Base-by-base conservation (phyloP, 495 filamentous ascomycete species). In the Penicillium daleae region DNA sequence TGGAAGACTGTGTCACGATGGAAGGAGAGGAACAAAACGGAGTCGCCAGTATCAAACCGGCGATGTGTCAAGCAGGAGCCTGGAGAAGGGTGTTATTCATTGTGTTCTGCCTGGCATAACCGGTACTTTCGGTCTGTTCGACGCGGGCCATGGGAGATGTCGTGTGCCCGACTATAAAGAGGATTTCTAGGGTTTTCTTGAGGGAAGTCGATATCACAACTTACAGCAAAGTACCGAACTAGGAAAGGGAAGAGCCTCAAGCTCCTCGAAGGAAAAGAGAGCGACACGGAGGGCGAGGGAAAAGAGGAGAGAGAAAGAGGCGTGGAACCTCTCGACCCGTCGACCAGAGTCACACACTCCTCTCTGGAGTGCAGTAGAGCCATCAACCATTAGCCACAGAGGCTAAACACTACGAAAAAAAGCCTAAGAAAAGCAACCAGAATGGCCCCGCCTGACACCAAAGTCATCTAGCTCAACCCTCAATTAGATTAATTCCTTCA, bases 11-110 rank as follows among this genome's bases (percentile, higher is more conserved):
- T 42, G 17, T 15, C 48, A 57, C 17, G 52, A 50, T 56, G 27
- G 51, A 70, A 71, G 51, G 61, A 70, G 53, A 65, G 58, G 61
- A 58, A 61, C 40, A 21, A 53, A 49, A 66, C 49, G 56, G 61
- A 39, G 17, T 54, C n/a, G 51, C 63, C 58, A 61, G 64, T 74
- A 66, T 74, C 71, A 71, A 74, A 74, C 71, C 59, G 53, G 69
- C 59, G 64, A 64, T 59, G 61, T 63, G 65, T 60, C 58, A 64
- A 69, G 62, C 51, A 59, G 29, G 22, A 40, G 57, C 44, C 57
- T 57, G 29, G 39, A 1, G 39, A 27, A 44, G 55, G 4, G 17
- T 32, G 17, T 57, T 46, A 57, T 19, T 27, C 42, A 46, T 46
- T 46, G 19, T 46, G 0, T 3, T 12, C n/a, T 22, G 12, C 6